phyloP scores from a whole-genome alignment of 2,329 filamentous ascomycete species.

The Fusarium camptoceras region DNA sequence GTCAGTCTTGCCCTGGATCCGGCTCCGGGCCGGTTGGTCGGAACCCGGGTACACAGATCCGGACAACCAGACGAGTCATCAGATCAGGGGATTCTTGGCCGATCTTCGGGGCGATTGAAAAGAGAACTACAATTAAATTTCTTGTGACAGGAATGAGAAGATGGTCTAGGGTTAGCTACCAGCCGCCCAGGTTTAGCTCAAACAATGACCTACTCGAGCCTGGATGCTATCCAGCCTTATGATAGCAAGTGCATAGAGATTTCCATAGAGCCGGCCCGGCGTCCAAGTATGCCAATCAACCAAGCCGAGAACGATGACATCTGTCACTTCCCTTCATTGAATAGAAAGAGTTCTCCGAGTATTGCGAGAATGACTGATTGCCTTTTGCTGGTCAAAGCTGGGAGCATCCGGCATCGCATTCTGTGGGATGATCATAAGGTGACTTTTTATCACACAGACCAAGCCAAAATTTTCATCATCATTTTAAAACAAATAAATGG shows the following conservation, averaged over 20 bases:
- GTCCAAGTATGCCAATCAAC: fast-evolving
- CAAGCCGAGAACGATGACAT: fast-evolving
- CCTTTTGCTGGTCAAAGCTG: not conserved
- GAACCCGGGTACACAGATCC: not conserved
- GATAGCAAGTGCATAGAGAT: not conserved
- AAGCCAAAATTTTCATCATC: fast-evolving
- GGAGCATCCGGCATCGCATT: not conserved
- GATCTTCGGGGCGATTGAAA: not conserved
- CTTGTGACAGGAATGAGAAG: not conserved
- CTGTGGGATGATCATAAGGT: not conserved
- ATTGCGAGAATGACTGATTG: not conserved
- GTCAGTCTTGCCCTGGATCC: not conserved
- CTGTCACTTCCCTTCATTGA: not conserved
- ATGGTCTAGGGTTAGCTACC: not conserved
- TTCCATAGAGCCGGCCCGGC: not conserved
- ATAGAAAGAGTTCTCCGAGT: not conserved
- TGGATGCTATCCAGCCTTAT: not conserved
- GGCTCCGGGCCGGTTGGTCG: not conserved
- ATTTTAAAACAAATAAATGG: not conserved
- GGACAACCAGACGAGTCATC: not conserved
- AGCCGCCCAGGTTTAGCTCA: fast-evolving
- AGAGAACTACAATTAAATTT: no score
- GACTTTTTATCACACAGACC: not conserved
- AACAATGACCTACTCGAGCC: fast-evolving
- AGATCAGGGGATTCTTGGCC: not conserved